These are phyloP conservation scores for Candida tallmaniae DNA, from an alignment of 805 yeast species.

Conservation along the genomic window DNA sequence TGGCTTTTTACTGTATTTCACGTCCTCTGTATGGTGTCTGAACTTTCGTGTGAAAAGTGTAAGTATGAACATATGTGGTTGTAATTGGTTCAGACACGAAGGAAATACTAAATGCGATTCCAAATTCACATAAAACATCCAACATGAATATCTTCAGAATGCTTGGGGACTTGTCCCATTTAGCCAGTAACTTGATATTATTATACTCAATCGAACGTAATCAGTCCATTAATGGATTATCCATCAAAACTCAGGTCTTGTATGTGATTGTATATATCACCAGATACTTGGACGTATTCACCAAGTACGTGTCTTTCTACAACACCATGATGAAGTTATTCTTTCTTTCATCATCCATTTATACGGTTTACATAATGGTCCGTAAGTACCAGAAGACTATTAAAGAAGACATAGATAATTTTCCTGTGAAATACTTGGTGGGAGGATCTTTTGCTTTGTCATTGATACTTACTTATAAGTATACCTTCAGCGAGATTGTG, in stretches of 20 bases:
- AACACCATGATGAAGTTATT: constrained; percentile 77
- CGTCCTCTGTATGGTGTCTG: too few species aligned
- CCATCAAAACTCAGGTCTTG: constrained; percentile 80
- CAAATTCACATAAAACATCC: not conserved
- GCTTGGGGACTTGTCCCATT: constrained; percentile 76
- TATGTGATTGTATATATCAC: constrained; percentile 47
- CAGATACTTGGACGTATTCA: constrained; percentile 39
- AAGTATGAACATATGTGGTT: too few species aligned
- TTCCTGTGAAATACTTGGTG: constrained; percentile 67
- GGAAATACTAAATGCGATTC: too few species aligned
- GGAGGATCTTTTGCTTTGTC: constrained; percentile 53
- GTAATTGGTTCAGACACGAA: too few species aligned
- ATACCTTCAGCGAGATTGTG: constrained; percentile 54
- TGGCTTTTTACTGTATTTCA: too few species aligned
- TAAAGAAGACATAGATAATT: constrained; percentile 60
- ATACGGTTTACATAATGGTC: constrained; percentile 70
- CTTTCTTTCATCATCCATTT: constrained; percentile 70
- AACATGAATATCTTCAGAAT: constrained; percentile 41
- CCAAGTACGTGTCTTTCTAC: constrained; percentile 61
- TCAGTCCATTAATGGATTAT: constrained; percentile 74
- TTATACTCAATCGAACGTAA: constrained; percentile 63
- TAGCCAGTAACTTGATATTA: constrained; percentile 72
- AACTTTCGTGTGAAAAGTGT: too few species aligned
- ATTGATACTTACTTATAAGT: constrained; percentile 63
- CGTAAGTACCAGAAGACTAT: constrained; percentile 56